Evolutionary conservation across 1,139 yeast species (phyloP).

Genomic region (Yamadazyma pseudoaaseri): DNA sequence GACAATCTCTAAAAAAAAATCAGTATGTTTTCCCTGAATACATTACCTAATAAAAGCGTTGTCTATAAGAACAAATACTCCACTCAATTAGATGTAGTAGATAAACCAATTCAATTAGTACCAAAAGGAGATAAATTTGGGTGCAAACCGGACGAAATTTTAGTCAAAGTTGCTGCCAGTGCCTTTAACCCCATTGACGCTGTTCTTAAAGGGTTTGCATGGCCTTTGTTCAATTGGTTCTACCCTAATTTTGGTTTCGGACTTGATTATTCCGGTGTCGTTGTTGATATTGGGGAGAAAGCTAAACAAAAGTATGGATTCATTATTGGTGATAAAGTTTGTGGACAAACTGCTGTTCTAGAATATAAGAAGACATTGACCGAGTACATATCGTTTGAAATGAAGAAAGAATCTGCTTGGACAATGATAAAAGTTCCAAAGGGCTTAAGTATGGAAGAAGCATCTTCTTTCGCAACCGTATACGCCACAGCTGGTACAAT

Average conservation of each 20-base stretch:
- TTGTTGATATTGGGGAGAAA: conserved; percentile 55
- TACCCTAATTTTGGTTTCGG: conserved; percentile 48
- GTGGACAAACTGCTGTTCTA: conserved; percentile 61
- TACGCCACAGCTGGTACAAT: conserved; percentile 57
- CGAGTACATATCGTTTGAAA: conserved; percentile 38
- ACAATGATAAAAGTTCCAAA: conserved; percentile 48
- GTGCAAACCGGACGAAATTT: conserved; percentile 32
- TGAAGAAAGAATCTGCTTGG: conserved; percentile 27
- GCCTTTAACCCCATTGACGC: conserved; percentile 71
- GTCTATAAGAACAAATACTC: conserved; percentile 8
- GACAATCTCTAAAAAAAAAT: too few relatives aligned
- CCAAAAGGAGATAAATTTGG: conserved; percentile 30
- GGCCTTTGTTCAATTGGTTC: conserved; percentile 19
- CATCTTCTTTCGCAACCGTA: conserved; percentile 58
- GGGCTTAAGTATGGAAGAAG: conserved; percentile 47
- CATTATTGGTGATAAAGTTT: conserved; percentile 62
- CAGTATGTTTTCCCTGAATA: conserved; percentile 5
- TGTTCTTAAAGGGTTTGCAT: conserved; percentile 40
- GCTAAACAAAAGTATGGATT: conserved; percentile 29
- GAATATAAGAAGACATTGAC: conserved; percentile 25
- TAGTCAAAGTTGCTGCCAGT: conserved; percentile 58
- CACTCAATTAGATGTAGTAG: conserved; percentile 1
- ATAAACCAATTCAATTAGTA: conserved; percentile 4
- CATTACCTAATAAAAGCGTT: conserved; percentile 4
- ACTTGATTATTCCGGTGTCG: conserved; percentile 65